A percentile compares a stretch with the other conserved stretches of the same genome.
Evolutionary conservation across 2,329 filamentous ascomycete species (phyloP).

Genomic region (Aspergillus sojae): DNA sequence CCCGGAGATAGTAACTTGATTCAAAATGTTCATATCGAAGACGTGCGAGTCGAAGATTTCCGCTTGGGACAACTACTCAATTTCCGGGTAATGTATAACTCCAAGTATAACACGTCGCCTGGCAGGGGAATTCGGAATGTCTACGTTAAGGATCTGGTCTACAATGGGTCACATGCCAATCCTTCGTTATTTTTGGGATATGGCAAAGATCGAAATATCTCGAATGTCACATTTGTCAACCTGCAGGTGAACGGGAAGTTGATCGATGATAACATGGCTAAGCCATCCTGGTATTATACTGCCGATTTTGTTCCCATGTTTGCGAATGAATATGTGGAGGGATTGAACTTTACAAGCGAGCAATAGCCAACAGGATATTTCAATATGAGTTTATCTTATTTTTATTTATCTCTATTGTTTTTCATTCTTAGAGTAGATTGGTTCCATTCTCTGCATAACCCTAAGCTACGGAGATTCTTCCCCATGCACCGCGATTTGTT

Average conservation of each 20-base stretch:
- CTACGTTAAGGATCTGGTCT: slow-evolving; percentile 27
- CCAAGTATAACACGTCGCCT: slow-evolving; percentile 38
- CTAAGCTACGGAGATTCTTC: background rate
- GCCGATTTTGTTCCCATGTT: slow-evolving; percentile 30
- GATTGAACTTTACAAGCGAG: background rate
- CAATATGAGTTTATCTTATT: too few species aligned
- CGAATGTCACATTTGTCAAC: slow-evolving; percentile 11
- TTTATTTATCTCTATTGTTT: too few species aligned
- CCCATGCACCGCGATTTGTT: background rate
- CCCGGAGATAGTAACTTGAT: slow-evolving; percentile 38
- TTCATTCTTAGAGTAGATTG: background rate
- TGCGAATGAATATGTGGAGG: slow-evolving; percentile 24
- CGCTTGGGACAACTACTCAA: slow-evolving; percentile 35
- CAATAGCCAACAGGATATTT: background rate
- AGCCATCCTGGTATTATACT: slow-evolving; percentile 30
- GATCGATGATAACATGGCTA: slow-evolving; percentile 28
- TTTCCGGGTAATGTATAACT: slow-evolving; percentile 39
- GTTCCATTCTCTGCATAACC: background rate
- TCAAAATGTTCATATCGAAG: slow-evolving; percentile 12
- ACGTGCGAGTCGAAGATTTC: slow-evolving; percentile 33
- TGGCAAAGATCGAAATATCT: background rate
- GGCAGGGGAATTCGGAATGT: slow-evolving; percentile 36
- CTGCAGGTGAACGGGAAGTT: slow-evolving; percentile 22
- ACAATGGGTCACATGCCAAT: slow-evolving; percentile 14
- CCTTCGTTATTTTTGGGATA: slow-evolving; percentile 21